Evolutionary conservation across 345 rosid genomes (phyloP).

Genomic region (Eucalyptus caleyi): DNA sequence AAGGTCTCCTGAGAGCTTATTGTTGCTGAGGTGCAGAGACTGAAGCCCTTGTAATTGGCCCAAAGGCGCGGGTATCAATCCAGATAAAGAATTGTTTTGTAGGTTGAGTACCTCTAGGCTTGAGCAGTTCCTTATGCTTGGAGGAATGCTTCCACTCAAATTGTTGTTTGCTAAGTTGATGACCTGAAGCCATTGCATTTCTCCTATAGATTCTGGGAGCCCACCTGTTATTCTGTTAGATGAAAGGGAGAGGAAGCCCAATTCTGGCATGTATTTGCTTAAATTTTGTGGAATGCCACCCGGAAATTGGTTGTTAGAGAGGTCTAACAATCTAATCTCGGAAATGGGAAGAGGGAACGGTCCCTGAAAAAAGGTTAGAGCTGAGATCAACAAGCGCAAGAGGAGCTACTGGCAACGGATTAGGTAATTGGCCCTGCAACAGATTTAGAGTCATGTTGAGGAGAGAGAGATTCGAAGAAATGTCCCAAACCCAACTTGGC

Average conservation of each 20-base stretch:
- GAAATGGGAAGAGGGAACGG: constrained; percentile 4
- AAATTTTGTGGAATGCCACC: constrained; percentile 8
- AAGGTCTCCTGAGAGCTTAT: constrained; percentile 14
- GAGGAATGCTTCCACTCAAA: constrained; percentile 15
- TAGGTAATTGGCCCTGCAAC: constrained; percentile 12
- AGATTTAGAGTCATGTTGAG: constrained; percentile 18
- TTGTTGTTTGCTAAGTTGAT: constrained; percentile 22
- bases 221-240: constrained; percentile 10
- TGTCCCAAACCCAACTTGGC: constrained; percentile 40
- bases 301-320: constrained; percentile 18
- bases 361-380: constrained; percentile 12
- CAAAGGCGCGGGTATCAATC: constrained; percentile 9
- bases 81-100: constrained; percentile 11
- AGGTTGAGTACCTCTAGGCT: constrained; percentile 10
- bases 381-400: constrained; percentile 21
- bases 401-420: neutral
- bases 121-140: constrained; percentile 9
- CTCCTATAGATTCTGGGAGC: constrained; percentile 21
- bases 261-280: constrained; percentile 1
- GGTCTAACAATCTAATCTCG: constrained; percentile 7
- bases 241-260: constrained; percentile 11
- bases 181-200: constrained; percentile 5
- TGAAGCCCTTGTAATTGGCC: constrained; percentile 10
- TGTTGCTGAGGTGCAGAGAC: constrained; percentile 10
- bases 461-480: constrained; percentile 8